phyloP scores from a whole-genome alignment of 352 stramenopile species.

The Halophytophthora polymorphica region DNA sequence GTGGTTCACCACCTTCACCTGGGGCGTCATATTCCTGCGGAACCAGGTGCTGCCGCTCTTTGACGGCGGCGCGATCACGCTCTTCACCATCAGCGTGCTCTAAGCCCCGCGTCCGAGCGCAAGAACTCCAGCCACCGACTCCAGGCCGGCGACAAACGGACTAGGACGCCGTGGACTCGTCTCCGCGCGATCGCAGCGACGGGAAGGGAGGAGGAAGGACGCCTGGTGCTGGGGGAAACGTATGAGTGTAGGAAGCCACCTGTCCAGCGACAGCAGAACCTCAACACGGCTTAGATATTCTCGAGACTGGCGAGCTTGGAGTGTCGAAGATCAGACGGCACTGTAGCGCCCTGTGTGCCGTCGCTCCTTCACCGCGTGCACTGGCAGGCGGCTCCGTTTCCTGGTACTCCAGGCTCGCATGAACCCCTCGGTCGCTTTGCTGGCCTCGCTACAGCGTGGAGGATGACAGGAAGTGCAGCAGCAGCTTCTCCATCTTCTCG shows the following conservation, averaged over 20 bases:
- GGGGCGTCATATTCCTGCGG: constrained; percentile 98
- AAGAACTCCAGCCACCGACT: background rate
- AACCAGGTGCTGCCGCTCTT: constrained; percentile 97
- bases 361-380: too few relatives aligned
- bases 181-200: constrained; percentile 28
- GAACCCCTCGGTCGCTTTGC: too few relatives aligned
- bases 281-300: too few relatives aligned
- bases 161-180: too few relatives aligned
- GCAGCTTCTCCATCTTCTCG: constrained; percentile 70
- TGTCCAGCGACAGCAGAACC: too few relatives aligned
- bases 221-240: too few relatives aligned
- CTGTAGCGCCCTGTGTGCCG: too few relatives aligned
- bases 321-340: too few relatives aligned
- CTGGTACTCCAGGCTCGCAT: too few relatives aligned
- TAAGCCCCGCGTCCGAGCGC: constrained; percentile 30
- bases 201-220: constrained; percentile 1
- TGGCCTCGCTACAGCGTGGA: constrained; percentile 29
- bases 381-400: too few relatives aligned
- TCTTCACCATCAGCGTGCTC: constrained; percentile 92
- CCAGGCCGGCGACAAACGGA: constrained; percentile 1
- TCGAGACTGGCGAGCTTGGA: too few relatives aligned
- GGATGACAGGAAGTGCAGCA: constrained; percentile 67
- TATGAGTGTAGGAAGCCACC: too few relatives aligned
- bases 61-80: constrained; percentile 94
- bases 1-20: constrained; percentile 99